A percentile compares a stretch with the other conserved stretches of the same genome.
These are phyloP conservation scores for Scutellaria barbata DNA, from an alignment of 257 asterid species.

Conservation along the genomic window DNA sequence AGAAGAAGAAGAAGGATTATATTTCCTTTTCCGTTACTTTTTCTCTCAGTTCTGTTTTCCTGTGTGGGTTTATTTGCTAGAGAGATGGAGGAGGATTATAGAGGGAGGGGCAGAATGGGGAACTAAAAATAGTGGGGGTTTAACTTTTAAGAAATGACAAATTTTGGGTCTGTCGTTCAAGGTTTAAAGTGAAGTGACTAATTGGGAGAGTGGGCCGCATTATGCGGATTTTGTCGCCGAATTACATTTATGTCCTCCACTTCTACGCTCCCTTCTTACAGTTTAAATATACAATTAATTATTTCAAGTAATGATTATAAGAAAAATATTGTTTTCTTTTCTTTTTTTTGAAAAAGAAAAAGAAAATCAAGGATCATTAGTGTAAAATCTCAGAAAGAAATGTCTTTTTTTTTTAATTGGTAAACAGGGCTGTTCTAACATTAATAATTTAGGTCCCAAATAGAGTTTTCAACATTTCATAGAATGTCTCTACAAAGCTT, in stretches of 20 bases:
- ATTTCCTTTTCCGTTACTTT: slow-evolving; percentile 16
- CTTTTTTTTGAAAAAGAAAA: no score
- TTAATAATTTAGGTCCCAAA: no score
- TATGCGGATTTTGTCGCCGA: slow-evolving; percentile 20
- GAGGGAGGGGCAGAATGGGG: slow-evolving; percentile 40
- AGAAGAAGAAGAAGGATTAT: slow-evolving; percentile 6
- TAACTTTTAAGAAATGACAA: slow-evolving; percentile 26
- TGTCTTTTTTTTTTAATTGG: no score
- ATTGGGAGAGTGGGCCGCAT: slow-evolving; percentile 26
- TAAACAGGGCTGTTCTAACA: no score
- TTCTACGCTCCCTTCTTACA: neutral
- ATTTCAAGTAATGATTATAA: no score
- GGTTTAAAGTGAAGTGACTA: slow-evolving; percentile 8
- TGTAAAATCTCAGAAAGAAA: no score
- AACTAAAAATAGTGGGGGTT: slow-evolving; percentile 8
- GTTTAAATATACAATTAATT: neutral
- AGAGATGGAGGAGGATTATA: neutral
- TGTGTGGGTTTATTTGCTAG: slow-evolving; percentile 6
- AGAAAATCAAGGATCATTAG: no score
- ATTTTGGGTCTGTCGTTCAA: slow-evolving; percentile 28
- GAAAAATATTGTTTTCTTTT: neutral
- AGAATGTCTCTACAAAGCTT: slow-evolving; percentile 15
- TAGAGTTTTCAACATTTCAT: neutral
- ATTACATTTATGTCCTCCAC: slow-evolving; percentile 38
- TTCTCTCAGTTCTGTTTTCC: neutral